These are phyloP conservation scores for Ceraceosorus bombacis DNA, from an alignment of 1,284 basidiomycete species.

Conservation along the genomic window DNA sequence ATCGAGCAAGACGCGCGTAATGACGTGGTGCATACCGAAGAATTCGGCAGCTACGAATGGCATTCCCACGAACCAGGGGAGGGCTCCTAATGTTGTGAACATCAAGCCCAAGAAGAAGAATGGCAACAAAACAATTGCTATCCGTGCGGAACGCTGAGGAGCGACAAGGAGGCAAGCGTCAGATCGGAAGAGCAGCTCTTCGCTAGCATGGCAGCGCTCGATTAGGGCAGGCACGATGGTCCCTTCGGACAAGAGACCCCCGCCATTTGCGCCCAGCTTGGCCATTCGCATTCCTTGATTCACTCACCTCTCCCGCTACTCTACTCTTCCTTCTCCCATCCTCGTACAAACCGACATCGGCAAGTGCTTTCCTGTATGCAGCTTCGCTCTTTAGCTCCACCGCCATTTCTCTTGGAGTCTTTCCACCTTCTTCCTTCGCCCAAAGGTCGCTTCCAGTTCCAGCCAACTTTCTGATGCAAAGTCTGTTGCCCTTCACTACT, in stretches of 20 bases:
- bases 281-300: no score
- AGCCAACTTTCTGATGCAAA: slow-evolving; percentile 73
- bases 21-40: slow-evolving; percentile 82
- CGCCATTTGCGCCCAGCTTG: no score
- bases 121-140: slow-evolving; percentile 73
- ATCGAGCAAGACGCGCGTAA: slow-evolving; percentile 18
- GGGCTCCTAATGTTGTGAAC: slow-evolving; percentile 69
- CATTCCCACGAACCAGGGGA: slow-evolving; percentile 83
- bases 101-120: slow-evolving; percentile 70
- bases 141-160: slow-evolving; percentile 65
- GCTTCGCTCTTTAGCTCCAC: slow-evolving; percentile 71
- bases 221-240: background rate
- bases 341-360: slow-evolving; percentile 59
- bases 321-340: slow-evolving; percentile 64
- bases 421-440: slow-evolving; percentile 72
- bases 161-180: slow-evolving; percentile 12
- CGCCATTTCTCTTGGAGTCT: slow-evolving; percentile 90
- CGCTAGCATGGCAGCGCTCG: slow-evolving; percentile 3
- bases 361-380: slow-evolving; percentile 77
- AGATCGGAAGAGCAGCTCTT: background rate
- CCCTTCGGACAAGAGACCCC: slow-evolving; percentile 9
- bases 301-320: slow-evolving; percentile 62
- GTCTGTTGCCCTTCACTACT: slow-evolving; percentile 84
- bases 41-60: slow-evolving; percentile 69
- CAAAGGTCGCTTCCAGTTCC: slow-evolving; percentile 75